Evolutionary conservation across 306 rosid species (phyloP), one percentile per base, ranked within the genome.

Genomic region (Hippophae rhamnoides): DNA sequence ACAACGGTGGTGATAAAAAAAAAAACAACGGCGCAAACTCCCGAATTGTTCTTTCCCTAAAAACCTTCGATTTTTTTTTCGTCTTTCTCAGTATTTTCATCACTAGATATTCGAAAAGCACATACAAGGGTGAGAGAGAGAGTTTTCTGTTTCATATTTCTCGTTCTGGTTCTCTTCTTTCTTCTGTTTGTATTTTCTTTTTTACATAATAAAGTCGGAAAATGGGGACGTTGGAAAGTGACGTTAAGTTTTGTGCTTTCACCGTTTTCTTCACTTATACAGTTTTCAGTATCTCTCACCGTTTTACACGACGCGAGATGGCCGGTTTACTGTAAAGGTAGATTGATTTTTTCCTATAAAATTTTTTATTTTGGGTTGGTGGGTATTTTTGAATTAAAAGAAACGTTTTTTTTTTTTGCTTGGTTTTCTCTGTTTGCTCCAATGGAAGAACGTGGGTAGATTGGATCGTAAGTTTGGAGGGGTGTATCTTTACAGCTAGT

Each of bases 1-100:
- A 18, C 0, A 18, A 18, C n/a, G n/a, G n/a, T n/a, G n/a, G n/a
- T n/a, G n/a, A n/a, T n/a, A n/a, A n/a, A n/a, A n/a, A n/a, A n/a
- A n/a, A n/a, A n/a, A n/a, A 18, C 18, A 84, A 81, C 92, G 89
- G 92, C 81, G 86, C 72, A 67, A 66, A 62, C 62, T 25, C 44
- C 61, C 49, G 54, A 44, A 63, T 41, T 61, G 54, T 66, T 64
- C 57, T 52, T 54, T 41, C 66, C 50, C 49, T 56, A 64, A 54
- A 58, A 47, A n/a, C 59, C 44, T 38, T 2, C 44, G 26, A 26
- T 43, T 18, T 18, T 11, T 10, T 5, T 43, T 64, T 48, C 14
- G 14, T 60, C 9, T 49, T 47, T 58, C 62, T 18, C 18, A 18
- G 18, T 18, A 18, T 18, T 18, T 18, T 18, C 18, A 18, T 18